Conservation (phyloP, 2,329 filamentous ascomycete species). For the Aspergillus glaucus region DNA sequence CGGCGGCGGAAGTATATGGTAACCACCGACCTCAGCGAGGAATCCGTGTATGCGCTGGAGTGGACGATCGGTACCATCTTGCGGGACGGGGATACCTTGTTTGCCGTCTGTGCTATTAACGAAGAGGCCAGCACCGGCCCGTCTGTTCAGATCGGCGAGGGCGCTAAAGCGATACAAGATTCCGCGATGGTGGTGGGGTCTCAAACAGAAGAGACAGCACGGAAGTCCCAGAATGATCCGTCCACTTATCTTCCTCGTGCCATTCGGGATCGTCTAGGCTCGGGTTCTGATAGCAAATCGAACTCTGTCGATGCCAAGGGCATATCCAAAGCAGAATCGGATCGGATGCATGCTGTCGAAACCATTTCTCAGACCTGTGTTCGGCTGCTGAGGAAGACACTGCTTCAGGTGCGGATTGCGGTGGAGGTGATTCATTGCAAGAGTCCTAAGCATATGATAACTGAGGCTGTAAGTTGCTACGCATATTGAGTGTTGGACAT, state of each 20-base stretch:
- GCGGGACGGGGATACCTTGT: conserved; percentile 85
- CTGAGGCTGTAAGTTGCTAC: conserved; percentile 62
- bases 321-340: conserved; percentile 62
- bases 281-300: conserved; percentile 33
- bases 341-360: conserved; percentile 73
- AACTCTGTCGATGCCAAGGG: conserved; percentile 46
- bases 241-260: conserved; percentile 24
- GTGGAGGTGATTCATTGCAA: conserved; percentile 98
- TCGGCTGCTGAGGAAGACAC: conserved; percentile 81
- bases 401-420: conserved; percentile 84
- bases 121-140: conserved; percentile 57
- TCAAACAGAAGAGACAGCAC: conserved; percentile 51
- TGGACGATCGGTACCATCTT: conserved; percentile 97
- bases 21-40: conserved; percentile 90
- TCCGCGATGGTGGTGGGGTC: conserved; percentile 62
- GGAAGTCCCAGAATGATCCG: conserved; percentile 32
- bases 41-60: conserved; percentile 89
- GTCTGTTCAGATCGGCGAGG: conserved; percentile 58
- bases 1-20: conserved; percentile 85
- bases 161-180: conserved; percentile 67
- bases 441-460: conserved; percentile 91
- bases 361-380: conserved; percentile 78
- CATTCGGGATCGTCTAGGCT: conserved; percentile 28
- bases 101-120: conserved; percentile 89
- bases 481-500: neutral